A percentile compares a stretch with the other conserved stretches of the same genome.
Conservation (phyloP, 2,329 filamentous ascomycete species). For the Cercospora berteroae region DNA sequence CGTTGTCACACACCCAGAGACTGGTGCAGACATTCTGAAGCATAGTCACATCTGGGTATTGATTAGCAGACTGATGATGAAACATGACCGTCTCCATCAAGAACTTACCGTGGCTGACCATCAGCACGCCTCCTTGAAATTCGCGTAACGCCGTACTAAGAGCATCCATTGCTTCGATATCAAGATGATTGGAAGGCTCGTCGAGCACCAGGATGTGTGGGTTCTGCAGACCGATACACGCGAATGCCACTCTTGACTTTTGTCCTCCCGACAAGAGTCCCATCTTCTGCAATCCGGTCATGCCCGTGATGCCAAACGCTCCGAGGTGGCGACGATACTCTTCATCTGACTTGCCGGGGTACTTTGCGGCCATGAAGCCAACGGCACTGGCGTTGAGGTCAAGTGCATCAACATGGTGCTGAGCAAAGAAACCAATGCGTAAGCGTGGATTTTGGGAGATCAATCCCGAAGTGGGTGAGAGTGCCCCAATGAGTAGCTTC, state of each 20-base stretch:
- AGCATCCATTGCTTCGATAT: constrained; percentile 98
- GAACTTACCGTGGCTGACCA: constrained; percentile 78
- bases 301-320: constrained; percentile 82
- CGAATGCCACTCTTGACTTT: constrained; percentile 96
- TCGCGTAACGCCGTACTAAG: constrained; percentile 76
- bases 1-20: constrained; percentile 93
- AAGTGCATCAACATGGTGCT: constrained; percentile 95
- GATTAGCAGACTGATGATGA: background rate
- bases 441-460: constrained; percentile 87
- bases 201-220: constrained; percentile 97
- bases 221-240: constrained; percentile 89
- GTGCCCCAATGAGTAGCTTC: constrained; percentile 89
- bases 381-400: constrained; percentile 88
- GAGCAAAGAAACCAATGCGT: constrained; percentile 92
- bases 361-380: constrained; percentile 91
- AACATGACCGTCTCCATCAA: constrained; percentile 8
- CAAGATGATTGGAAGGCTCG: constrained; percentile 96
- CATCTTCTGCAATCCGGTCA: constrained; percentile 96
- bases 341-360: constrained; percentile 88
- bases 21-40: constrained; percentile 91
- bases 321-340: constrained; percentile 95
- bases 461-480: constrained; percentile 71
- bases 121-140: constrained; percentile 92
- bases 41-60: constrained; percentile 69
- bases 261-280: constrained; percentile 90